phyloP scores from a whole-genome alignment of 139 green algal genomes.

The Nannochloris sp. region DNA sequence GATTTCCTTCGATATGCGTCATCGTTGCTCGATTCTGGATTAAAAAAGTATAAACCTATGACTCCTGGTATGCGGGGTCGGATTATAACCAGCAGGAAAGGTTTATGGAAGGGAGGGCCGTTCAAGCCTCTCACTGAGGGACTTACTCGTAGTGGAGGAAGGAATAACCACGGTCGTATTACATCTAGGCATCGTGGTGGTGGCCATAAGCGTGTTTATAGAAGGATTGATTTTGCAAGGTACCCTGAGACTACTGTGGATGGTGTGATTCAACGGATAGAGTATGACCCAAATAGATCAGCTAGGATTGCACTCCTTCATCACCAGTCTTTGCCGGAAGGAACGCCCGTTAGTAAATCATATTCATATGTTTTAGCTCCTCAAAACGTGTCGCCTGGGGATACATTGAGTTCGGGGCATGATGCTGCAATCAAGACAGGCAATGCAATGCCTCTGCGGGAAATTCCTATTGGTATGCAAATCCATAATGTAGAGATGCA shows the following conservation, averaged over 20 bases:
- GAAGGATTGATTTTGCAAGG: slow-evolving; percentile 61
- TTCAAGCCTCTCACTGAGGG: slow-evolving; percentile 52
- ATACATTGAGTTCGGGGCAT: slow-evolving; percentile 46
- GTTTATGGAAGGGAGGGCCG: slow-evolving; percentile 44
- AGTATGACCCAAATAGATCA: slow-evolving; percentile 88
- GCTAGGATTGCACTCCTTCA: slow-evolving; percentile 78
- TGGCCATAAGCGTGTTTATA: slow-evolving; percentile 59
- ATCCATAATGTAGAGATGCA: slow-evolving; percentile 85
- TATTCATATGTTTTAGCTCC: slow-evolving; percentile 74
- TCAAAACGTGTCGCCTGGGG: slow-evolving; percentile 42
- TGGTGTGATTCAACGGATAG: slow-evolving; percentile 73
- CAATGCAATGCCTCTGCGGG: slow-evolving; percentile 58
- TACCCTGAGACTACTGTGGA: neutral
- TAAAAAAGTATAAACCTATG: slow-evolving; percentile 82
- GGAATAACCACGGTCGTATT: slow-evolving; percentile 61
- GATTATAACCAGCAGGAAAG: slow-evolving; percentile 48
- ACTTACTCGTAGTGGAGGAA: slow-evolving; percentile 50
- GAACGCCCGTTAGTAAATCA: slow-evolving; percentile 9
- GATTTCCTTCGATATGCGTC: neutral
- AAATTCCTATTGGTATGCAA: slow-evolving; percentile 52
- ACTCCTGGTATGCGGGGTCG: slow-evolving; percentile 60
- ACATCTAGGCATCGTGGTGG: slow-evolving; percentile 65
- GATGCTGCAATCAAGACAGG: slow-evolving; percentile 51
- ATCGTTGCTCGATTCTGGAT: slow-evolving; percentile 18
- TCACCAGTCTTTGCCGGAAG: slow-evolving; percentile 29